Evolutionary conservation across 1,284 basidiomycete species (phyloP), one percentile per base, ranked within the genome.

Genomic region (Cutaneotrichosporon sp.): DNA sequence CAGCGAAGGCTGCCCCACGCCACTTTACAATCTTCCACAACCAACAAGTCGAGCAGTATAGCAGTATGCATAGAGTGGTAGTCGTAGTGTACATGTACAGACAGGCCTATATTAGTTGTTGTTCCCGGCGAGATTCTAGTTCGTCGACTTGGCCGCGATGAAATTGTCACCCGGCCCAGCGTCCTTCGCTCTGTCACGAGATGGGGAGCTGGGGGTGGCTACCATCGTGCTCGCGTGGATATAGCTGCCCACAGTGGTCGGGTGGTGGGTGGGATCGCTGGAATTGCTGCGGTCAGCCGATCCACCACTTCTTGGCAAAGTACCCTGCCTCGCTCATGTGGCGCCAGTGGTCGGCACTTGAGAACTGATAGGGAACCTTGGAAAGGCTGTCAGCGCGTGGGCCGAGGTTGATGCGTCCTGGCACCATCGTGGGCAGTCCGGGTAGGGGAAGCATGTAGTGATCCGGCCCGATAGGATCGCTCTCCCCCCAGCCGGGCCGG

Each of bases 401-500:
- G 20, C 51, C 51, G 34, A 53, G 51, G 22, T 34, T 34, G 47
- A 50, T 31, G 47, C 47, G 47, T 14, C 34, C 33, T 2, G 34
- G 22, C 11, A 14, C 22, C n/a, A 27, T 53, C 22, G 33, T 38
- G 6, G 51, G 34, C 11, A 53, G 34, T 4, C 51, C 51, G 2
- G 34, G 22, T 13, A 38, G 1, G 22, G 51, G 34, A n/a, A 34
- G 22, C 13, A 34, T 3, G 22, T 22, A 22, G 27, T 16, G 9
- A 4, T 29, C 27, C 34, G 34, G 9, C 2, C 20, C 14, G 4
- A 33, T 34, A 14, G 9, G 22, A 6, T 1, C 20, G n/a, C 2
- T 14, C 51, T 53, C 51, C 11, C 51, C 51, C 51, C 51, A 53
- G 4, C 10, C 34, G 5, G 34, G 22, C 9, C 51, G 51, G 51